Base-by-base conservation (phyloP, 1,139 yeast species). In the Candida frijolesensis region DNA sequence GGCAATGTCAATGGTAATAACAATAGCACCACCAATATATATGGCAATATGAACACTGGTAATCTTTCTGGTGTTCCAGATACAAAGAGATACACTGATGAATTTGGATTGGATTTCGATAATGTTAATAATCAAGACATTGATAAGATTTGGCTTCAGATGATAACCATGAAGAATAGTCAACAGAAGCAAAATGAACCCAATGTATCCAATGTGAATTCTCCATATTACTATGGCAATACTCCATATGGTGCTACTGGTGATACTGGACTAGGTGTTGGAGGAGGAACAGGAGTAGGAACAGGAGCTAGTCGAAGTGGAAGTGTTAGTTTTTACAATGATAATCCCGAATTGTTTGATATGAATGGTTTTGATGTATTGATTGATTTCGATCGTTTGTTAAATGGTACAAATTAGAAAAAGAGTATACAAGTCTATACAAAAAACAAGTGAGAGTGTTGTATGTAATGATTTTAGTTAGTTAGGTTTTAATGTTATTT, bases 141-240 rank as follows among this genome's bases (percentile, higher is more conserved):
- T 34, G 80, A 75, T 56, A 66, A 68, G 50, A 55, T 74, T 25
- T 75, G 79, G 79, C 54, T 68, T 37, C 75, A 71, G 49, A 64
- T 74, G 61, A 60, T 72, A 18, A 61, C 64, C n/a, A 60, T 67
- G 62, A 72, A 71, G 48, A 63, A 67, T 38, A 74, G 66, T 22
- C 44, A 18, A 39, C 45, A n/a, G 41, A 47, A 34, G 16, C 51
- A 33, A 38, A 18, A 38, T 16, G 25, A 35, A 35, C 39, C 25
- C 10, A 34, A 34, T 34, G 9, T 12, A 6, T 10, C 37, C 10
- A 34, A 34, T 14, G 15, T 34, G 7, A 25, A 27, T 33, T 25
- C 38, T 4, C 35, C 50, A n/a, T 30, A 15, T 35, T 42, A 50
- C 10, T 16, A 12, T 9, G 19, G 22, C 11, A 46, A 40, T 37